These are phyloP conservation scores for Onygena corvina DNA, from an alignment of 2,329 filamentous ascomycete genomes.

Conservation along the genomic window DNA sequence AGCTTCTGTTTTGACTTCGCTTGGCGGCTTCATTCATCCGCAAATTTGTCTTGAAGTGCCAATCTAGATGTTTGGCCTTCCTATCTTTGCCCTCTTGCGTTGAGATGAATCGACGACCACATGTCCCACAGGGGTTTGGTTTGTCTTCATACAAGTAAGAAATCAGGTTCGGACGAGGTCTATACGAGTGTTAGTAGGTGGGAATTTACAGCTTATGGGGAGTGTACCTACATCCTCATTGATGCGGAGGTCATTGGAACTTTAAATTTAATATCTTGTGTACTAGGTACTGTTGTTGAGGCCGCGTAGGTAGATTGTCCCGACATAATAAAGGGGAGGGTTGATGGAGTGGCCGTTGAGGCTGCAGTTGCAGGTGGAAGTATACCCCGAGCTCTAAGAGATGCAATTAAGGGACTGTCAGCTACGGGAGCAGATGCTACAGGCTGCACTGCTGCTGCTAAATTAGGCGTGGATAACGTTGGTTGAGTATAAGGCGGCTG, in stretches of 20 bases:
- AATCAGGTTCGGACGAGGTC: constrained; percentile 63
- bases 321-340: constrained; percentile 33
- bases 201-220: background rate
- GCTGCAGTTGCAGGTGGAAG: constrained; percentile 40
- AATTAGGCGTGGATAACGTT: constrained; percentile 39
- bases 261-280: constrained; percentile 23
- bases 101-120: constrained; percentile 71
- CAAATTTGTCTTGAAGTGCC: constrained; percentile 92
- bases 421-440: constrained; percentile 32
- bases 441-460: constrained; percentile 25
- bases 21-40: constrained; percentile 76
- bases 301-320: constrained; percentile 29
- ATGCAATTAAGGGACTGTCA: constrained; percentile 52
- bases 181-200: constrained; percentile 24
- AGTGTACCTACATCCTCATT: constrained; percentile 55
- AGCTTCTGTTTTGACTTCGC: constrained; percentile 78
- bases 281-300: constrained; percentile 25
- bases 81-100: constrained; percentile 67
- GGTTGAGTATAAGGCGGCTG: constrained; percentile 45
- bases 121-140: constrained; percentile 80
- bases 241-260: constrained; percentile 52
- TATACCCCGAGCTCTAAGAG: constrained; percentile 56
- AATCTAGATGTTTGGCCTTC: constrained; percentile 90
- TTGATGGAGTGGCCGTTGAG: constrained; percentile 31
- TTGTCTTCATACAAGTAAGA: constrained; percentile 65